Evolutionary conservation across 1,284 basidiomycete species (phyloP).

Genomic region (Quambalaria eucalypti): DNA sequence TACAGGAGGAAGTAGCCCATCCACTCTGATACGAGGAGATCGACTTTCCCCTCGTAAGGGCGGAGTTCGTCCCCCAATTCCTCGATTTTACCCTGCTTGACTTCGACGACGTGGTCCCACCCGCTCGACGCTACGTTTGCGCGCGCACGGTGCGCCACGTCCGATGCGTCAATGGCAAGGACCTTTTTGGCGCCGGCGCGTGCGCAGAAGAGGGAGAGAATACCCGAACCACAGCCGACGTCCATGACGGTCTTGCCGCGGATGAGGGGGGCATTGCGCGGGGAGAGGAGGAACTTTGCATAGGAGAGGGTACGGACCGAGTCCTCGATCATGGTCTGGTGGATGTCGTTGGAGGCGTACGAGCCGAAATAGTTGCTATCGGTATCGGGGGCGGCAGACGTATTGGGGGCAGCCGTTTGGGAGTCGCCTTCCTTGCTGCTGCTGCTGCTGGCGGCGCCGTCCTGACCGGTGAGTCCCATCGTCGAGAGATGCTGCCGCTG

Average conservation of each 20-base stretch:
- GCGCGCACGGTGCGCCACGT: slow-evolving; percentile 71
- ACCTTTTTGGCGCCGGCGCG: slow-evolving; percentile 83
- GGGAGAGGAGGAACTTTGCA: slow-evolving; percentile 70
- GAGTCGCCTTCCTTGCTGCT: not conserved
- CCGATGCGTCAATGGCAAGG: slow-evolving; percentile 84
- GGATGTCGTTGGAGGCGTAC: slow-evolving; percentile 75
- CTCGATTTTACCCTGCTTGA: slow-evolving; percentile 80
- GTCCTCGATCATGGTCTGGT: slow-evolving; percentile 62
- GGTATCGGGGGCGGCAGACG: slow-evolving; percentile 54
- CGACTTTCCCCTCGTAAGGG: slow-evolving; percentile 62
- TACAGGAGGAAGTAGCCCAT: slow-evolving; percentile 66
- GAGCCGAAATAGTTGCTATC: slow-evolving; percentile 91
- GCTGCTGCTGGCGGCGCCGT: not conserved
- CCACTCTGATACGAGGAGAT: slow-evolving; percentile 94
- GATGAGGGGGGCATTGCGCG: slow-evolving; percentile 70
- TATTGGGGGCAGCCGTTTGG: not conserved
- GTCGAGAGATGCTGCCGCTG: slow-evolving; percentile 9
- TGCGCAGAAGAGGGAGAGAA: slow-evolving; percentile 85
- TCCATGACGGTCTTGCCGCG: slow-evolving; percentile 80
- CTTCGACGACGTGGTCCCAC: slow-evolving; percentile 63
- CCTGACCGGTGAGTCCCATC: not conserved
- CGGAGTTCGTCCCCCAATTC: slow-evolving; percentile 63
- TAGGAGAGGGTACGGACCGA: slow-evolving; percentile 87
- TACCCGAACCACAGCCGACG: slow-evolving; percentile 60
- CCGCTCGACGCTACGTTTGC: slow-evolving; percentile 74